These are phyloP conservation scores for Fusarium bulbicola DNA, from an alignment of 2,329 filamentous ascomycete genomes.

Conservation along the genomic window DNA sequence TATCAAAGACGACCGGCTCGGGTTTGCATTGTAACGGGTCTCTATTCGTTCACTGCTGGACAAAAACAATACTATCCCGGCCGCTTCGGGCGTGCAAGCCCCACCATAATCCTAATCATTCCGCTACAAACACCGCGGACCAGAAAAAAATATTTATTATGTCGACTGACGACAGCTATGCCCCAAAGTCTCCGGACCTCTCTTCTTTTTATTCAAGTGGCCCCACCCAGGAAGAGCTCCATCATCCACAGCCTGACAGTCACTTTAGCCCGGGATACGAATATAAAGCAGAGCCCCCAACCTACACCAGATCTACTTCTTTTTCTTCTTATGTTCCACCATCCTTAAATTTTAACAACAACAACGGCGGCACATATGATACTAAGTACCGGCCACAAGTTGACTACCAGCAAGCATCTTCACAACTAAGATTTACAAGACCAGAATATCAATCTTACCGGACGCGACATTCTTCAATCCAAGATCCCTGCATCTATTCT, in stretches of 20 bases:
- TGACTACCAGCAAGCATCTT: slow-evolving; percentile 40
- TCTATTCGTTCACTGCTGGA: slow-evolving; percentile 20
- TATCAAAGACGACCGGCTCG: slow-evolving; percentile 15
- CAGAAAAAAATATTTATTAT: slow-evolving; percentile 45
- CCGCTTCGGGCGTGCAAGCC: slow-evolving; percentile 31
- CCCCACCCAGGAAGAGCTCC: slow-evolving; percentile 49
- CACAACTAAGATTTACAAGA: slow-evolving; percentile 26
- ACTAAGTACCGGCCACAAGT: slow-evolving; percentile 39
- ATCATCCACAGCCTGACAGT: slow-evolving; percentile 45
- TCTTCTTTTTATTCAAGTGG: slow-evolving; percentile 61
- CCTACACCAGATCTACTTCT: slow-evolving; percentile 39
- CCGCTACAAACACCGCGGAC: slow-evolving; percentile 20
- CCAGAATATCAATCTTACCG: slow-evolving; percentile 39
- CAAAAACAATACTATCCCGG: slow-evolving; percentile 20
- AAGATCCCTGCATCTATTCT: slow-evolving; percentile 30
- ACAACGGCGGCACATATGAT: slow-evolving; percentile 19
- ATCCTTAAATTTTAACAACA: slow-evolving; percentile 34
- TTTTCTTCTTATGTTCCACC: slow-evolving; percentile 40
- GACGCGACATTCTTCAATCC: slow-evolving; percentile 24
- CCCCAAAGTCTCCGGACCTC: slow-evolving; percentile 67
- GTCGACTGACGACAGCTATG: slow-evolving; percentile 64
- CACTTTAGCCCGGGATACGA: slow-evolving; percentile 44
- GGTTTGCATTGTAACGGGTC: slow-evolving; percentile 2
- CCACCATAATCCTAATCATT: slow-evolving; percentile 36
- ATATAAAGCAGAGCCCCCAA: slow-evolving; percentile 48